These are phyloP conservation scores for Pelagomonas calceolata DNA, from an alignment of 108 stramenopile genomes.

Conservation along the genomic window DNA sequence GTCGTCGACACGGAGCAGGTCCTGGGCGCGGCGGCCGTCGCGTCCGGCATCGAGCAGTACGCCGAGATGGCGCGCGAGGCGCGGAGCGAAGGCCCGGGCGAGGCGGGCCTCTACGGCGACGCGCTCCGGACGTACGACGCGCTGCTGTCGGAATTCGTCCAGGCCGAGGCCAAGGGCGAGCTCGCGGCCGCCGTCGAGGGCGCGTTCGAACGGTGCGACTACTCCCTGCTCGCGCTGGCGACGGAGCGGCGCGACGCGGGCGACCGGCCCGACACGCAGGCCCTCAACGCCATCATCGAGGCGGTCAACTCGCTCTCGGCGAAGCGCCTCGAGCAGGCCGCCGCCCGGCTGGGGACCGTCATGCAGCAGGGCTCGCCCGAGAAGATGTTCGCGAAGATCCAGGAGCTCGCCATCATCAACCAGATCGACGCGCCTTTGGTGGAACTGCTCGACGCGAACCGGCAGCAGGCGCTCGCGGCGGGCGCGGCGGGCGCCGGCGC, in stretches of 20 bases:
- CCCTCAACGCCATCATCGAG: background rate
- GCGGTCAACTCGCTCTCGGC: background rate
- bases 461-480: slow-evolving; percentile 58
- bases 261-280: background rate
- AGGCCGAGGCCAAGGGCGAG: background rate
- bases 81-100: background rate
- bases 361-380: background rate
- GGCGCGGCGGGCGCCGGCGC: slow-evolving; percentile 48
- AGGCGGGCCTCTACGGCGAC: background rate
- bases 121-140: background rate
- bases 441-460: slow-evolving; percentile 68
- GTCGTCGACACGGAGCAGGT: background rate
- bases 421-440: slow-evolving; percentile 67
- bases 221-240: background rate
- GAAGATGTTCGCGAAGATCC: background rate
- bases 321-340: background rate
- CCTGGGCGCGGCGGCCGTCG: background rate
- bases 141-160: background rate
- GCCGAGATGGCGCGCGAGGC: background rate
- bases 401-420: slow-evolving; percentile 49
- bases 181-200: background rate
- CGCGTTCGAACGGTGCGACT: background rate
- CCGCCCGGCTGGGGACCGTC: background rate
- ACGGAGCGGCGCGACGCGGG: background rate
- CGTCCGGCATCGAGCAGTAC: background rate